Percentiles rank a stretch among this genome's conserved stretches.
phyloP scores from a whole-genome alignment of 2,329 filamentous ascomycete genomes.

The Fusarium nelsonii region DNA sequence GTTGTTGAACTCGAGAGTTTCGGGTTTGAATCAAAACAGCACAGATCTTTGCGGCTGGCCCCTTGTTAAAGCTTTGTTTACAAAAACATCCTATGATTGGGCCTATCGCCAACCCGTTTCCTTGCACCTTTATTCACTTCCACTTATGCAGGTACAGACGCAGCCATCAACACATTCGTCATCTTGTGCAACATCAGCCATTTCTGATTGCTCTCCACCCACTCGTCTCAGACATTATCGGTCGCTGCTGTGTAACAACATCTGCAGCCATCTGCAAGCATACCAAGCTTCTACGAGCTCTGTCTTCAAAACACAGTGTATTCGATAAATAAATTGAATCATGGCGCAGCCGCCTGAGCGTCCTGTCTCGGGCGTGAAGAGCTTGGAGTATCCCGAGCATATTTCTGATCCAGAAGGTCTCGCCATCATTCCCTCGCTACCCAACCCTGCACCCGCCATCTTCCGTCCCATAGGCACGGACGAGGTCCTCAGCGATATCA shows the following conservation, averaged over 20 bases:
- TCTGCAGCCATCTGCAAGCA: constrained; percentile 14
- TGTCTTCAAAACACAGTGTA: neutral
- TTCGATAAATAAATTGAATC: neutral
- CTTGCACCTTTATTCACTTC: neutral
- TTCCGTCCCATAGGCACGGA: constrained; percentile 51
- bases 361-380: neutral
- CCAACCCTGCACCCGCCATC: constrained; percentile 35
- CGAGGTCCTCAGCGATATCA: constrained; percentile 12
- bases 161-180: neutral
- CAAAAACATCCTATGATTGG: neutral
- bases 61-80: neutral
- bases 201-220: neutral
- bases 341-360: constrained; percentile 31
- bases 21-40: neutral
- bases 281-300: neutral
- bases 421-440: constrained; percentile 23
- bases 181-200: neutral
- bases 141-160: constrained; percentile 26
- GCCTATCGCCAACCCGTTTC: neutral
- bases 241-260: constrained; percentile 13
- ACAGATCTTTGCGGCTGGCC: neutral
- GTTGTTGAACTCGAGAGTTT: neutral
- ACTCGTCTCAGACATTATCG: constrained; percentile 15
- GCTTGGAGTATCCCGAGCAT: neutral
- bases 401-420: constrained; percentile 29